These are phyloP conservation scores for Eremochloa ophiuroides DNA, from an alignment of 176 grass and related monocot genomes.

Conservation along the genomic window DNA sequence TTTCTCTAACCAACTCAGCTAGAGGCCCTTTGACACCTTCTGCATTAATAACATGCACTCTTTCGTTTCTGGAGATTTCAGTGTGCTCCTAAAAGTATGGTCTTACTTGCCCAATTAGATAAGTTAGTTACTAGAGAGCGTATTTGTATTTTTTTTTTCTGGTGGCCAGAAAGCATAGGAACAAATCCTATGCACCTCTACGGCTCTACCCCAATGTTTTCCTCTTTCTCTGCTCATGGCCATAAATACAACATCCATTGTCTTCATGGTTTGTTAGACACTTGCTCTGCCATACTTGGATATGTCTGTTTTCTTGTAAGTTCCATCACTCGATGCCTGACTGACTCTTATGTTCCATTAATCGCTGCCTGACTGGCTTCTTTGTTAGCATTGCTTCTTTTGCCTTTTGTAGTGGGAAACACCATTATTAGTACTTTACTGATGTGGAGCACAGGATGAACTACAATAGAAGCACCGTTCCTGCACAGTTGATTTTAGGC, in stretches of 20 bases:
- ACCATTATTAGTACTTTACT: neutral
- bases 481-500: neutral
- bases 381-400: neutral
- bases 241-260: neutral
- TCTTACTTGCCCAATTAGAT: neutral
- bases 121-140: neutral
- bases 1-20: too few species aligned
- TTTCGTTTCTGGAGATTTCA: conserved; percentile 2
- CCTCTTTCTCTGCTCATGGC: neutral
- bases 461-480: neutral
- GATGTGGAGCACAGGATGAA: neutral
- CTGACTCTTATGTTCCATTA: neutral
- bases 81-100: neutral
- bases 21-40: too few species aligned
- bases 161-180: neutral
- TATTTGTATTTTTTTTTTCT: neutral
- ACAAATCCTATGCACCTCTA: neutral
- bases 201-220: neutral
- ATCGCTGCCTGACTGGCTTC: neutral
- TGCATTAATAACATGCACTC: neutral
- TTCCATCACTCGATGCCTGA: neutral
- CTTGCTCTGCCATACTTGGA: neutral
- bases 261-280: neutral
- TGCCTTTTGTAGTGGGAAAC: neutral
- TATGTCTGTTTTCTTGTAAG: neutral